Conservation (phyloP, 169 alveolate genomes). For the Plasmodium reichenowi region DNA sequence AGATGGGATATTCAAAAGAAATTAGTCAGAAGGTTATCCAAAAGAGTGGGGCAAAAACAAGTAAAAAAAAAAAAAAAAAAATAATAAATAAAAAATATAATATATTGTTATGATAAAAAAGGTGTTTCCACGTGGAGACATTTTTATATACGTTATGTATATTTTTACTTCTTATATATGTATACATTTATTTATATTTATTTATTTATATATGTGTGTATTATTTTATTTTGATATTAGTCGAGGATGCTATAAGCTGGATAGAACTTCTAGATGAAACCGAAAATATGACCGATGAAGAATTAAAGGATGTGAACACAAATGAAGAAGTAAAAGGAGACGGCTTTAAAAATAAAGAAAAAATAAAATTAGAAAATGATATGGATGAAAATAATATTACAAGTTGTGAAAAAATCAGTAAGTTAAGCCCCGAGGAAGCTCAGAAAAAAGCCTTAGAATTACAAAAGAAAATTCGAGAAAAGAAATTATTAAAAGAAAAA, state of each 20-base stretch:
- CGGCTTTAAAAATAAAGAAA: background rate
- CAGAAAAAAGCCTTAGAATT: slow-evolving; percentile 66
- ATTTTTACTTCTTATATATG: too few species aligned
- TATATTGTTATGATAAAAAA: background rate
- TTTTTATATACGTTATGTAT: too few species aligned
- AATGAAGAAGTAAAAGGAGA: background rate
- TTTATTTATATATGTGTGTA: background rate
- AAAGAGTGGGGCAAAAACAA: slow-evolving; percentile 67
- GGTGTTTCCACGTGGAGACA: too few species aligned
- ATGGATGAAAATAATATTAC: background rate
- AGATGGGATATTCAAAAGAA: slow-evolving; percentile 52
- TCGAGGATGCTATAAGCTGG: slow-evolving; percentile 71
- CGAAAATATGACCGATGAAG: background rate
- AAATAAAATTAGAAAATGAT: background rate
- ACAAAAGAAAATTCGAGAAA: slow-evolving; percentile 70
- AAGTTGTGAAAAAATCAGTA: slow-evolving; percentile 8
- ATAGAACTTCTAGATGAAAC: slow-evolving; percentile 47
- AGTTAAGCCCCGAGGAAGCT: slow-evolving; percentile 71
- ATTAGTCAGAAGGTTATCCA: slow-evolving; percentile 42
- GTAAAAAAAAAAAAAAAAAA: slow-evolving; percentile 4
- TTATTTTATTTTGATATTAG: background rate
- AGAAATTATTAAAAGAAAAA: slow-evolving; percentile 58
- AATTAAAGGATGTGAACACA: background rate
- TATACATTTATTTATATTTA: background rate
- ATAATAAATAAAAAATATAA: background rate